These are phyloP conservation scores for Xylaria hypoxylon DNA, from an alignment of 2,329 filamentous ascomycete genomes.

Conservation along the genomic window DNA sequence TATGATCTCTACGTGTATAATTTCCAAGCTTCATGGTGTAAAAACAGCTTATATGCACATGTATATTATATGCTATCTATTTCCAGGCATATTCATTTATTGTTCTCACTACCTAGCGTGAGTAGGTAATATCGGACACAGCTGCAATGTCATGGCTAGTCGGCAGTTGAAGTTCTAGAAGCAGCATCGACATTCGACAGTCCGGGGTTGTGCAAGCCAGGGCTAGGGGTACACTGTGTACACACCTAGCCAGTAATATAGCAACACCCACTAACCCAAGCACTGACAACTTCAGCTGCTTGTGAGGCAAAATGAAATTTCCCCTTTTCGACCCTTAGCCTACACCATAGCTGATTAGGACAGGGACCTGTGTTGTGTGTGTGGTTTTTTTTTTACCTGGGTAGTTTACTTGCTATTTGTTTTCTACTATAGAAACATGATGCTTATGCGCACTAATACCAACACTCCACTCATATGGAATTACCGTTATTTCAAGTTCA, in stretches of 20 bases:
- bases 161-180: conserved; percentile 41
- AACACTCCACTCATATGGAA: no score
- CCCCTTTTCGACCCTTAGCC: conserved; percentile 36
- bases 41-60: not conserved
- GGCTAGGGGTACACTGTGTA: conserved; percentile 24
- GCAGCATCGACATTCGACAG: conserved; percentile 30
- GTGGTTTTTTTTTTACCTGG: no score
- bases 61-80: not conserved
- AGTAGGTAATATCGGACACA: conserved; percentile 5
- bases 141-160: conserved; percentile 14
- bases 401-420: not conserved
- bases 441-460: no score
- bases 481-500: no score
- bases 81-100: not conserved
- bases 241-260: conserved; percentile 18
- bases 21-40: no score
- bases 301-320: conserved; percentile 33
- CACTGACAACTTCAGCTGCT: conserved; percentile 31
- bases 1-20: no score
- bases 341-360: not conserved
- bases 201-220: conserved; percentile 28
- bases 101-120: not conserved
- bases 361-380: no score
- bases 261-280: conserved; percentile 28
- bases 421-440: no score